Conservation (phyloP, 176 grass and related monocot genomes). For the Avena sativa region DNA sequence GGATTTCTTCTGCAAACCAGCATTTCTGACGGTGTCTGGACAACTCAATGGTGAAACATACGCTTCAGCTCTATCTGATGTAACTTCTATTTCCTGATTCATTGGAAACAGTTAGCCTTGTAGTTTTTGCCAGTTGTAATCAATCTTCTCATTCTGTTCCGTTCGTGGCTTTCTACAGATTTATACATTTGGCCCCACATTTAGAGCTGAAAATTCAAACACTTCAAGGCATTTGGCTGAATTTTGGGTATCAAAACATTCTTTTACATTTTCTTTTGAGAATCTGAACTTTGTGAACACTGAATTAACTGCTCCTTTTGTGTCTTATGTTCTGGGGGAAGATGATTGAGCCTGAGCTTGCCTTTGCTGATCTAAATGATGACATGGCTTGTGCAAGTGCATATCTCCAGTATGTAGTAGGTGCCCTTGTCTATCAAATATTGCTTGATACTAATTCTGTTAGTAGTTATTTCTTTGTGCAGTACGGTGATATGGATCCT, state of each 20-base stretch:
- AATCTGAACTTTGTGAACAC: slow-evolving; percentile 31
- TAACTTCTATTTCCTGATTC: slow-evolving; percentile 53
- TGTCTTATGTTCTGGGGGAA: slow-evolving; percentile 45
- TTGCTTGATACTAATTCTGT: slow-evolving; percentile 37
- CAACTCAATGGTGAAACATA: slow-evolving; percentile 98
- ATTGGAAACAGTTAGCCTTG: slow-evolving; percentile 33
- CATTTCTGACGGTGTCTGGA: slow-evolving; percentile 96
- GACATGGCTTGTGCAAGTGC: slow-evolving; percentile 99
- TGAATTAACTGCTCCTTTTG: slow-evolving; percentile 45
- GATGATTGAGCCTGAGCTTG: slow-evolving; percentile 99
- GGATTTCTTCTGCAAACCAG: slow-evolving; percentile 99
- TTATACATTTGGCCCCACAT: slow-evolving; percentile 98
- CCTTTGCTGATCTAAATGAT: slow-evolving; percentile 98
- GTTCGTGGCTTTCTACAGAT: slow-evolving; percentile 63
- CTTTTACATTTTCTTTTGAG: slow-evolving; percentile 32
- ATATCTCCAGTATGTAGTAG: slow-evolving; percentile 99
- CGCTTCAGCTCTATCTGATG: slow-evolving; percentile 91
- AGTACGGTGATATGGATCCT: slow-evolving; percentile 11
- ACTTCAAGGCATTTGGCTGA: slow-evolving; percentile 98
- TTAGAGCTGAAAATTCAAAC: slow-evolving; percentile 99
- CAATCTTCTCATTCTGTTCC: slow-evolving; percentile 36
- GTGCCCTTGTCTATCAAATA: slow-evolving; percentile 58
- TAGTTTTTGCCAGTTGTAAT: slow-evolving; percentile 36
- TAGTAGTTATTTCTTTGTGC: neutral
- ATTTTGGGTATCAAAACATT: slow-evolving; percentile 88